Conservation (phyloP, 345 rosid species). For the Arabidopsis thaliana region DNA sequence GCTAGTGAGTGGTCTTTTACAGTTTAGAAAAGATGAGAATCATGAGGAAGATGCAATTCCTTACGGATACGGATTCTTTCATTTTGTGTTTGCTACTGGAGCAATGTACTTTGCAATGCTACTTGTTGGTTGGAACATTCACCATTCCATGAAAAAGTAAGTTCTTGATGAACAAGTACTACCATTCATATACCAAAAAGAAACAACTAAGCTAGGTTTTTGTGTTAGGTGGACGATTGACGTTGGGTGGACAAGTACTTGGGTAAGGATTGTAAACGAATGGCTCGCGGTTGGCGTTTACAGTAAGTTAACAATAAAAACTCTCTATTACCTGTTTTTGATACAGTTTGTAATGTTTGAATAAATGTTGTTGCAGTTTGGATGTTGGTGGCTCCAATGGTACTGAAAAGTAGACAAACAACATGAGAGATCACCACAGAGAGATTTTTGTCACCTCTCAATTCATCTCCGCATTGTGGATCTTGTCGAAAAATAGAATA, state of each 20-base stretch:
- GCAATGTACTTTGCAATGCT: constrained; percentile 97
- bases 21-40: constrained; percentile 56
- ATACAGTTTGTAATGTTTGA: neutral
- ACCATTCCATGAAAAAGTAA: constrained; percentile 77
- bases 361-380: constrained; percentile 62
- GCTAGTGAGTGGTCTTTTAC: constrained; percentile 36
- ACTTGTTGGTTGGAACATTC: constrained; percentile 89
- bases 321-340: neutral
- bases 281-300: constrained; percentile 94
- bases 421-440: constrained; percentile 20
- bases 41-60: constrained; percentile 71
- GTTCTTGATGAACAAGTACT: constrained; percentile 1
- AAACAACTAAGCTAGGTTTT: neutral
- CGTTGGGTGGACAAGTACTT: constrained; percentile 98
- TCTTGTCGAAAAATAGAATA: constrained; percentile 14
- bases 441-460: constrained; percentile 26
- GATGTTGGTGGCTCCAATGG: constrained; percentile 83
- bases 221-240: constrained; percentile 90
- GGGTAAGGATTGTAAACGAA: constrained; percentile 92
- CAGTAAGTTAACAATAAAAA: constrained; percentile 55
- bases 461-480: neutral
- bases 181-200: neutral
- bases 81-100: constrained; percentile 93
- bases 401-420: constrained; percentile 59
- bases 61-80: constrained; percentile 96